Base-by-base conservation (phyloP, 1,284 basidiomycete species). In the Cerrena zonata region DNA sequence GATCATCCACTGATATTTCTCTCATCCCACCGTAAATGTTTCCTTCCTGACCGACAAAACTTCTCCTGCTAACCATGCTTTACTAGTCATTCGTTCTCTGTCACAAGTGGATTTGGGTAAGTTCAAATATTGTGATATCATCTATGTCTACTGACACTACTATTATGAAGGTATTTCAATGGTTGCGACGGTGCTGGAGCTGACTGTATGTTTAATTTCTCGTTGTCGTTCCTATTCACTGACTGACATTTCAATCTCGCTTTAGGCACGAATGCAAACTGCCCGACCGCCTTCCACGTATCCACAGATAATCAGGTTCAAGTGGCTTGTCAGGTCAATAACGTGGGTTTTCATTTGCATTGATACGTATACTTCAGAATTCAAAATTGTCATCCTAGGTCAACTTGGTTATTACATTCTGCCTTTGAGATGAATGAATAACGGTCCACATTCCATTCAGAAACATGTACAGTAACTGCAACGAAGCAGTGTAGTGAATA, bases 1-100 rank as follows among this genome's bases (percentile, higher is more conserved):
- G 75, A 5, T 72, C 73, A 3, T 70, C 66, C 39, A 59, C 64
- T n/a, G 76, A 77, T 53, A 61, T 77, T 42, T 74, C 71, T 50
- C 62, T 77, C 56, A 77, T 77, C 40, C 1, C 56, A 1, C 72
- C 72, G 73, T 75, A 44, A 27, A 61, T 63, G 34, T 13, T 30
- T 18, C n/a, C 30, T 44, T 22, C 19, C 21, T 11, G 11, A 36
- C 10, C 34, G 34, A 36, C 50, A 22, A 11, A 48, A 24, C 2
- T 23, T 11, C 23, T 22, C 36, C 15, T n/a, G 2, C 41, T 19
- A 22, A 38, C 23, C 36, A 21, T 34, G 15, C 15, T 15, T 41
- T 45, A 22, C n/a, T 26, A 45, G 47, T 22, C 47, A 67, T 40
- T 45, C 58, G 0, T 74, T 74, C 59, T 70, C 68, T 5, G 71